These are phyloP conservation scores for Pleurotus djamor DNA, from an alignment of 768 basidiomycete genomes.

Conservation along the genomic window DNA sequence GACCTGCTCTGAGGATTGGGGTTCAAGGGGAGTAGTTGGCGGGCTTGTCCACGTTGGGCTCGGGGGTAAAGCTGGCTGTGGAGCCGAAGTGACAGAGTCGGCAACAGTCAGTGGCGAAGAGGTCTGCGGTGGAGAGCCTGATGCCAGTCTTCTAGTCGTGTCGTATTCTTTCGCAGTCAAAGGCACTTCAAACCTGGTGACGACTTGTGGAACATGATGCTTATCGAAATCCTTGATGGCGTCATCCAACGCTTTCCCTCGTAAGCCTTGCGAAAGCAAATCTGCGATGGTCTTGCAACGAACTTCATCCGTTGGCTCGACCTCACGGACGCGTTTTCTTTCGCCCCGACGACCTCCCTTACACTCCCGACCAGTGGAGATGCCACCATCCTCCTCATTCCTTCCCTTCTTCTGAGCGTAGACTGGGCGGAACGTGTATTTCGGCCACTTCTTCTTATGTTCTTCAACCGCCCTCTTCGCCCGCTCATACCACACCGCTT, in stretches of 20 bases:
- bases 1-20: background rate
- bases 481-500: slow-evolving; percentile 74
- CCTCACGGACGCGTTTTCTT: slow-evolving; percentile 61
- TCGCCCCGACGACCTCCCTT: slow-evolving; percentile 18
- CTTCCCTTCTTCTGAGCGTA: slow-evolving; percentile 38
- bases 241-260: slow-evolving; percentile 52
- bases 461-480: slow-evolving; percentile 72
- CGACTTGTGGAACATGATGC: slow-evolving; percentile 52
- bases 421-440: slow-evolving; percentile 71
- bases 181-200: slow-evolving; percentile 72
- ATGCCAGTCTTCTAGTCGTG: background rate
- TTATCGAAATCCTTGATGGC: slow-evolving; percentile 57
- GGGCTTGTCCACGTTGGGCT: background rate
- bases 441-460: slow-evolving; percentile 72
- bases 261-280: slow-evolving; percentile 54
- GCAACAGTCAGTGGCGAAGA: background rate
- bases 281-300: slow-evolving; percentile 69
- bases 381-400: too few species aligned
- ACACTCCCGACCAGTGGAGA: too few species aligned
- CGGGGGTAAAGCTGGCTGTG: background rate
- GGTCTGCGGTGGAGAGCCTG: background rate
- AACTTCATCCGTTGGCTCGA: slow-evolving; percentile 59
- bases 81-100: background rate
- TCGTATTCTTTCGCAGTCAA: slow-evolving; percentile 64
- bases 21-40: background rate